These are phyloP conservation scores for Metarhizium anisopliae DNA, from an alignment of 2,329 filamentous ascomycete species.

Conservation along the genomic window DNA sequence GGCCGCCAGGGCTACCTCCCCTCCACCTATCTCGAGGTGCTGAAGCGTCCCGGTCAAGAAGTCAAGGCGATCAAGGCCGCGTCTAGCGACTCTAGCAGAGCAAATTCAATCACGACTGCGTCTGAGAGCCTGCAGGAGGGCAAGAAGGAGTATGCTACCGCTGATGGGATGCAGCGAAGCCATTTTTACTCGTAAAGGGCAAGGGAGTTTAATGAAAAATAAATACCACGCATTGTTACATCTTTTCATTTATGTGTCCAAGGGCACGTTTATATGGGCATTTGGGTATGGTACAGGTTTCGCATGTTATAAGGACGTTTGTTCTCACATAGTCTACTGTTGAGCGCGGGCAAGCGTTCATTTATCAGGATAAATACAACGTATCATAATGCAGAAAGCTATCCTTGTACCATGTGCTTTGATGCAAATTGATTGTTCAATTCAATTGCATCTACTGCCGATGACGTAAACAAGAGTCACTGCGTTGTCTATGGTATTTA, in stretches of 20 bases:
- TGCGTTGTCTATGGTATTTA: no score
- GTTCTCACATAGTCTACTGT: background rate
- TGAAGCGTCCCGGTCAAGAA: constrained; percentile 42
- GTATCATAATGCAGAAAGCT: background rate
- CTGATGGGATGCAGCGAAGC: constrained; percentile 48
- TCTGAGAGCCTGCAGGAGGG: constrained; percentile 27
- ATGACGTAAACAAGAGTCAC: no score
- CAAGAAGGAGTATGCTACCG: constrained; percentile 43
- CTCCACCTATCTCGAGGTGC: constrained; percentile 77
- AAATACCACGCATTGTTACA: background rate
- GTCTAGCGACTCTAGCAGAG: constrained; percentile 36
- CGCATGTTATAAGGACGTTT: background rate
- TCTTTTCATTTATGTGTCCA: background rate
- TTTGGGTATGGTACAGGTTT: background rate
- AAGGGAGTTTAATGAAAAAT: background rate
- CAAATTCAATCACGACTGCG: constrained; percentile 42
- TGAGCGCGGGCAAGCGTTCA: constrained; percentile 2
- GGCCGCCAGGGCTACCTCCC: constrained; percentile 88
- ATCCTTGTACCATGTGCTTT: no score
- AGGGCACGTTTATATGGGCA: background rate
- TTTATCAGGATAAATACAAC: background rate
- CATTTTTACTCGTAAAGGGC: constrained; percentile 43
- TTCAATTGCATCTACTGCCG: no score
- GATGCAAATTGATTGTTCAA: no score
- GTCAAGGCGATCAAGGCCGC: constrained; percentile 44